phyloP scores from a whole-genome alignment of 495 filamentous ascomycete genomes.

The Talaromyces thailandensis region DNA sequence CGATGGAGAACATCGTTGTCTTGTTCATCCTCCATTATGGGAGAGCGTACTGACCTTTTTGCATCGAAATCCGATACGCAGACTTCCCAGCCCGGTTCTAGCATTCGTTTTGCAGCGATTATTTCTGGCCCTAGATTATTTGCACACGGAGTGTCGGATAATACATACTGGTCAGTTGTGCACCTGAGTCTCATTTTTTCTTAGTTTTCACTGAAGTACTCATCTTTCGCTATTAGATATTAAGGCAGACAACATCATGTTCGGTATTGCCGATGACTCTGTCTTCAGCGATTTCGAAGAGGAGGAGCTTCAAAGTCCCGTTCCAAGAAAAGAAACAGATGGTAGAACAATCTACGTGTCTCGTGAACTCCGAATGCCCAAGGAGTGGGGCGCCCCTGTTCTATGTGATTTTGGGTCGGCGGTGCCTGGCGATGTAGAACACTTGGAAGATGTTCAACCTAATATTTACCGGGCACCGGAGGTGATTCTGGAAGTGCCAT shows the following conservation, averaged over 20 bases:
- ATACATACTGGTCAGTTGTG: slow-evolving; percentile 26
- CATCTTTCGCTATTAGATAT: slow-evolving; percentile 19
- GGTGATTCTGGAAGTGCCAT: slow-evolving; percentile 23
- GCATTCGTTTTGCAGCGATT: slow-evolving; percentile 20
- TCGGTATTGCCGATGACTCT: slow-evolving; percentile 24
- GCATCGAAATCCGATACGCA: slow-evolving; percentile 14
- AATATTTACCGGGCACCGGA: slow-evolving; percentile 28
- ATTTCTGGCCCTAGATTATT: slow-evolving; percentile 28
- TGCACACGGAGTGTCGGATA: slow-evolving; percentile 27
- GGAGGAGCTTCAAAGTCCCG: slow-evolving; percentile 19
- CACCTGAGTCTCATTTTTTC: not conserved
- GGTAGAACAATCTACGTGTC: slow-evolving; percentile 24
- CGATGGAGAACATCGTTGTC: slow-evolving; percentile 16
- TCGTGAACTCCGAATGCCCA: slow-evolving; percentile 12
- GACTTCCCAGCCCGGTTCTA: slow-evolving; percentile 16
- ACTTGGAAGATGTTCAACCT: slow-evolving; percentile 22
- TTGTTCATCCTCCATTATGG: slow-evolving; percentile 24
- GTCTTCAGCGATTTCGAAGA: slow-evolving; percentile 20
- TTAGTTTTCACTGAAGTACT: not conserved
- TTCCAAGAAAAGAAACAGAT: slow-evolving; percentile 19
- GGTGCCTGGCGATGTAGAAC: slow-evolving; percentile 13
- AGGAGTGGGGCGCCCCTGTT: slow-evolving; percentile 16
- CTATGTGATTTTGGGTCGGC: slow-evolving; percentile 35
- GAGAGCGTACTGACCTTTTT: slow-evolving; percentile 22
- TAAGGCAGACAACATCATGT: slow-evolving; percentile 34